Base-by-base conservation (phyloP, 78 protist genomes). In the Dictyostelium brefeldianum region DNA sequence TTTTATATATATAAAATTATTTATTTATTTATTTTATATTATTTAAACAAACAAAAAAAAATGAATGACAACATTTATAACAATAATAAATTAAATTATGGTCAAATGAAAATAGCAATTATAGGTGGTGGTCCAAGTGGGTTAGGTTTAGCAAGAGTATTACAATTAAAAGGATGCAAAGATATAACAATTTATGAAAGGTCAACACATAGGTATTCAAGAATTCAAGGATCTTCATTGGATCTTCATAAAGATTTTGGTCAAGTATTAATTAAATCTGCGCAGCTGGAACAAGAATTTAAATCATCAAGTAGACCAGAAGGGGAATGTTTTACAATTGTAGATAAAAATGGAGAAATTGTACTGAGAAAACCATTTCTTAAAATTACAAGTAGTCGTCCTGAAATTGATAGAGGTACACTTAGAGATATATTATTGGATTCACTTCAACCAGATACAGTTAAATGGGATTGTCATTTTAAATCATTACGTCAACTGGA, bases 321-420 rank as follows among this genome's bases (percentile, higher is more conserved):
- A 18, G 89, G 90, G 1, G 87, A 78, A 5, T 20, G 31, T 51
- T 29, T 46, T 56, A 14, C 74, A 3, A 25, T 78, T 29, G 41
- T 67, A 8, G 81, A 89, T 27, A 89, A 62, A 50, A 0, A 70
- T 56, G 85, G 77, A 3, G 11, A 27, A 3, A 7, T 89, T 27
- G 20, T 31, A 36, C 0, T 36, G 0, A 27, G 47, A 27, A 43
- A 7, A 78, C 83, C 83, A 17, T 74, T 20, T 20, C 41, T 89
- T 22, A 29, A 77, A 9, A 71, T 73, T 43, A 1, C 29, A 1
- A 22, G 36, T 10, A 20, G 14, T 2, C 59, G 59, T 43, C 94
- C 94, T 25, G 94, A 89, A 56, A 89, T 89, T 17, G 87, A 79
- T 69, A 67, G 94, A 64, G 83, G 75, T 31, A 69, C 53, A 2